Evolutionary conservation across 2,329 filamentous ascomycete species (phyloP), one percentile per base, ranked within the genome.

Genomic region (Chrysoporthe deuterocubensis): DNA sequence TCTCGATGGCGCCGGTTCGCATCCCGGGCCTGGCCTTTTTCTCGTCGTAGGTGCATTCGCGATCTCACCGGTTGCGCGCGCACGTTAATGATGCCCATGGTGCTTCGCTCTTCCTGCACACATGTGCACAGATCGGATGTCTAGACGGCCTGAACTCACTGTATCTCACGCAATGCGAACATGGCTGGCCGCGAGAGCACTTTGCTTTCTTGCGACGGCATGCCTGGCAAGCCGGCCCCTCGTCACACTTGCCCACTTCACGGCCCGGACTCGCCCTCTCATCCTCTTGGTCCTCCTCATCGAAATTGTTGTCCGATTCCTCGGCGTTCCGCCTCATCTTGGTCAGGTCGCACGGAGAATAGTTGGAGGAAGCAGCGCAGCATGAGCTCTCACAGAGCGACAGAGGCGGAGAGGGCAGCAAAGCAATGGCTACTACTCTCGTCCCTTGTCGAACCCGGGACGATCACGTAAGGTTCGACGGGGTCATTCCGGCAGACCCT

Each of bases 181-280:
- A 83, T 8, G 81, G 81, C 60, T 81, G 78, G 40, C 75, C 73
- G 32, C 81, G 74, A 37, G 79, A 79, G 72, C 81, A 83, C 56
- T 80, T 81, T 18, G 81, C 78, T 62, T 84, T 83, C 71, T 81
- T 82, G 63, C 77, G 80, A 4, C 81, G 78, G 71, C 81, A 84
- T 0, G 79, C 76, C 64, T 81, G 79, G 59, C 81, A 83, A 18
- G 44, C 44, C 11, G 44, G 44, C n/a, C 44, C 44, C 14, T 46
- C 44, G 44, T 46, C 43, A 44, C 43, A 11, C 11, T 44, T 44
- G 43, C 4, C 9, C 4, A 3, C 9, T 16, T 44, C 44, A 18
- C 14, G 44, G 4, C 14, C 44, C 44, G n/a, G 44, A 4, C 14
- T 18, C 7, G 44, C 14, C 4, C 44, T 46, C 14, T 46, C 44